Percentiles rank a stretch among this genome's conserved stretches.
Conservation (phyloP, 225 moss, liverwort and hornwort genomes). For the Pseudoscleropodium purum region DNA sequence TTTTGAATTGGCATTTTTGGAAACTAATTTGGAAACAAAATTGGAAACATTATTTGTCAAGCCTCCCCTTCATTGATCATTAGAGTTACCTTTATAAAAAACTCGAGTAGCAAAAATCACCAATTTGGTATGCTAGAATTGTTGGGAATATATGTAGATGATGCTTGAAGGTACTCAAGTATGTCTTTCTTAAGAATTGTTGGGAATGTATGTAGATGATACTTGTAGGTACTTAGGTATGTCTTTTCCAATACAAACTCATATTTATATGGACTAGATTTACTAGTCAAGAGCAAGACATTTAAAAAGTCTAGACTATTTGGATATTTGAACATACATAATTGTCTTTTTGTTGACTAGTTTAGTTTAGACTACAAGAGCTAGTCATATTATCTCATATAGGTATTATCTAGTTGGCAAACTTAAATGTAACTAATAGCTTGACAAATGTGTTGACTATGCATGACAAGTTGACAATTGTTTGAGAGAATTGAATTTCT, state of each 20-base stretch:
- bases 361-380: neutral
- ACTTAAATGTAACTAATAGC: neutral
- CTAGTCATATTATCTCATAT: neutral
- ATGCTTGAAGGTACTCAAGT: too few relatives aligned
- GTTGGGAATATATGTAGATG: too few relatives aligned
- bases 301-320: too few relatives aligned
- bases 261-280: too few relatives aligned
- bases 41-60: accelerated
- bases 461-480: neutral
- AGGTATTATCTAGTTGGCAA: neutral
- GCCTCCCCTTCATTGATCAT: neutral
- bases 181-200: too few relatives aligned
- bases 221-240: accelerated
- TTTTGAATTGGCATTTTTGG: neutral
- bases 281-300: neutral
- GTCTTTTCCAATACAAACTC: neutral
- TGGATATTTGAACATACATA: neutral
- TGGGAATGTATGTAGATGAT: neutral
- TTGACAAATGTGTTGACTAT: neutral
- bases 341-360: neutral
- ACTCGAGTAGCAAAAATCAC: too few relatives aligned
- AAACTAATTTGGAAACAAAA: neutral
- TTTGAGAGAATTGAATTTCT: neutral
- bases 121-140: too few relatives aligned
- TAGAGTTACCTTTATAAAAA: neutral